Percentiles rank a stretch among this genome's conserved stretches.
Evolutionary conservation across 1,284 basidiomycete genomes (phyloP).

Genomic region (Melampsora abietis-canadensis): DNA sequence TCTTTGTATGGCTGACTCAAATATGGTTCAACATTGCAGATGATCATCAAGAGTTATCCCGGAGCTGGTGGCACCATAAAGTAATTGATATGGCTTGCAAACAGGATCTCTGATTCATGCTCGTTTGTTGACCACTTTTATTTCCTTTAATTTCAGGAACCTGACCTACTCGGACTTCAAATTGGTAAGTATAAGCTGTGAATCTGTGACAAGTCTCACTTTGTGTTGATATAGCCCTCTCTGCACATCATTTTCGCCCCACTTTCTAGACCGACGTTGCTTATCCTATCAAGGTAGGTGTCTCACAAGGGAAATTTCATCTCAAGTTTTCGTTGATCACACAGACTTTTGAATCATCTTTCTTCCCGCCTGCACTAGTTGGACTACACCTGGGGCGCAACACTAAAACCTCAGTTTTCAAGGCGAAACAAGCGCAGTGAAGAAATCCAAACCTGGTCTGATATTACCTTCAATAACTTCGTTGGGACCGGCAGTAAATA

Average conservation of each 20-base stretch:
- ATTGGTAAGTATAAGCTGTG: slow-evolving; percentile 9
- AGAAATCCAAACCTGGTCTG: slow-evolving; percentile 16
- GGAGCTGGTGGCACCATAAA: slow-evolving; percentile 15
- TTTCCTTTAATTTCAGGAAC: slow-evolving; percentile 9
- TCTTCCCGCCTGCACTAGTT: neutral
- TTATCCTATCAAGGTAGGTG: slow-evolving; percentile 30
- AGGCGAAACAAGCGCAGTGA: neutral
- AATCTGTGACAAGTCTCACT: neutral
- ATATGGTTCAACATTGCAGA: neutral
- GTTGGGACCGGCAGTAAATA: slow-evolving; percentile 7
- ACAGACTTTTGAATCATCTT: neutral
- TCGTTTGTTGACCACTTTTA: neutral
- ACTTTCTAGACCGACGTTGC: slow-evolving; percentile 17
- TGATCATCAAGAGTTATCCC: slow-evolving; percentile 19
- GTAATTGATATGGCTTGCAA: neutral
- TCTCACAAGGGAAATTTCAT: neutral
- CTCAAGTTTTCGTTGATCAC: neutral
- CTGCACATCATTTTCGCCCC: too few relatives aligned
- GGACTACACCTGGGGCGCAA: slow-evolving; percentile 26
- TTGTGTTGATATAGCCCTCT: too few relatives aligned
- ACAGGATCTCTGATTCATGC: neutral
- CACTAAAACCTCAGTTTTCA: neutral
- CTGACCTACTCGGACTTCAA: slow-evolving; percentile 12
- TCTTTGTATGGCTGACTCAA: neutral
- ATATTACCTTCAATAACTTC: slow-evolving; percentile 25